Conservation (phyloP, 305 asterid species). For the Solanum hybrid region DNA sequence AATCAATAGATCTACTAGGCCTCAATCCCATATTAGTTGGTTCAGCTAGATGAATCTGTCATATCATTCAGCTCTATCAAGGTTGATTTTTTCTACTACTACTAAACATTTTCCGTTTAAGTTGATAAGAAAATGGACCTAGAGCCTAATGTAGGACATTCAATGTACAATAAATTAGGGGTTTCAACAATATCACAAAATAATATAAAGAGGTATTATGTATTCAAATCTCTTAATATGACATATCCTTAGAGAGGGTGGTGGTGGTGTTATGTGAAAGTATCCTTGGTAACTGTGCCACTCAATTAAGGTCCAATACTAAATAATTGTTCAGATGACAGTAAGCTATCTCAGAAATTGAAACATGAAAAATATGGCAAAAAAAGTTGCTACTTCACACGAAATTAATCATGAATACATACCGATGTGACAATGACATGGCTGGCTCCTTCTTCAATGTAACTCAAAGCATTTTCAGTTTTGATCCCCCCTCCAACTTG, state of each 20-base stretch:
- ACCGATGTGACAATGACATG: constrained; percentile 95
- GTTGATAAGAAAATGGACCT: neutral
- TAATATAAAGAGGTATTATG: neutral
- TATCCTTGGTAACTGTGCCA: neutral
- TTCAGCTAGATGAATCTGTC: neutral
- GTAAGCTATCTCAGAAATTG: neutral
- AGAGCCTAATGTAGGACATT: neutral
- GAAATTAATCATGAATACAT: constrained; percentile 21
- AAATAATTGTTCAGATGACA: neutral
- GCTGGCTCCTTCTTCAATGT: constrained; percentile 92
- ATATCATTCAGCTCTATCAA: neutral
- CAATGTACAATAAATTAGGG: neutral
- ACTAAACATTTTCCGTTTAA: neutral
- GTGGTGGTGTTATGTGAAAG: neutral
- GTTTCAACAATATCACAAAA: neutral
- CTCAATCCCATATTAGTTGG: neutral
- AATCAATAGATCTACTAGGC: neutral
- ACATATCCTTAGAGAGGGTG: neutral
- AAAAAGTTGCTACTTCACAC: neutral
- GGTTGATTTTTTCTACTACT: neutral
- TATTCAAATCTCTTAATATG: neutral
- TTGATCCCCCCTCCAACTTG: constrained; percentile 98
- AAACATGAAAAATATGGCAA: neutral
- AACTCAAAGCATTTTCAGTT: constrained; percentile 67
- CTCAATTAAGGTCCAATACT: neutral